A percentile compares a stretch with the other conserved stretches of the same genome.
Conservation (phyloP, 78 protist genomes). For the Thecamonas trahens region DNA sequence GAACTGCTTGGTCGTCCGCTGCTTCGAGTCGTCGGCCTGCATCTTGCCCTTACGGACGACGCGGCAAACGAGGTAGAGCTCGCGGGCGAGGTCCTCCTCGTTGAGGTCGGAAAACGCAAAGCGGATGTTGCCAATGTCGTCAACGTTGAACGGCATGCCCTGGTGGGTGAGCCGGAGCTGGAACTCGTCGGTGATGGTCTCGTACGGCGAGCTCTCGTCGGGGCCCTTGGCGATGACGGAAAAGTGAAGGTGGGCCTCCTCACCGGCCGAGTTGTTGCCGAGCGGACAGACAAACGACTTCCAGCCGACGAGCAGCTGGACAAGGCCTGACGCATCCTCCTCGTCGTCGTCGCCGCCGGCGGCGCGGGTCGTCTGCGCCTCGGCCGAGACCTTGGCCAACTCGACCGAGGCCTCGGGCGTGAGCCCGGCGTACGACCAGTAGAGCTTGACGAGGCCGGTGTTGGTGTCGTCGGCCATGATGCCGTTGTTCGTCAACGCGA, state of each 20-base stretch:
- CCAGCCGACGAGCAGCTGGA: too few relatives aligned
- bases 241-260: not conserved
- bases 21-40: not conserved
- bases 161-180: not conserved
- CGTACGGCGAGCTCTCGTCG: not conserved
- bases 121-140: not conserved
- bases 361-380: too few relatives aligned
- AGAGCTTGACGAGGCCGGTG: too few relatives aligned
- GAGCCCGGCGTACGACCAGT: too few relatives aligned
- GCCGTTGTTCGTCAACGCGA: too few relatives aligned
- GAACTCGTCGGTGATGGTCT: not conserved
- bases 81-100: not conserved
- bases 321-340: too few relatives aligned
- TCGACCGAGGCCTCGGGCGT: too few relatives aligned
- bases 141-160: not conserved
- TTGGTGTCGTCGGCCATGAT: too few relatives aligned
- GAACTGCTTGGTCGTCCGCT: not conserved
- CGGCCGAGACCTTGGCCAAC: too few relatives aligned
- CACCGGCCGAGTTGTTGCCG: not conserved
- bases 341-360: too few relatives aligned
- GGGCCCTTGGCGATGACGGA: not conserved
- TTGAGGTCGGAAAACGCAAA: not conserved
- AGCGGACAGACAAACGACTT: not conserved
- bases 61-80: not conserved
- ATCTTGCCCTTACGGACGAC: not conserved